A percentile compares a stretch with the other conserved stretches of the same genome.
phyloP scores from a whole-genome alignment of 441 rosid species.

The Erysimum cheiri region DNA sequence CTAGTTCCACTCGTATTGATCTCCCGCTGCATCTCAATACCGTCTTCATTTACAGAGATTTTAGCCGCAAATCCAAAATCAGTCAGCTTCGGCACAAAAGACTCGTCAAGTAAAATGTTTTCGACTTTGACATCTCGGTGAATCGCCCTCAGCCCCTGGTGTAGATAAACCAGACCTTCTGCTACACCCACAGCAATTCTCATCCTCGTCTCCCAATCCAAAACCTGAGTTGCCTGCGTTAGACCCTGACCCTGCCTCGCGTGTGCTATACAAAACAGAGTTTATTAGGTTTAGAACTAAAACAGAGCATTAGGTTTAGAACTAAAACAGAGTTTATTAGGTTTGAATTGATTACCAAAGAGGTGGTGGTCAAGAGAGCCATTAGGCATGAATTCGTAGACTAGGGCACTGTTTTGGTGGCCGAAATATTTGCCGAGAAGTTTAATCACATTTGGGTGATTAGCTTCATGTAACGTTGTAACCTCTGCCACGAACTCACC shows the following conservation, averaged over 20 bases:
- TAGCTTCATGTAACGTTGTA: neutral
- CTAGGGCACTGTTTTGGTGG: neutral
- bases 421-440: neutral
- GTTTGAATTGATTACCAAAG: constrained; percentile 3
- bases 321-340: constrained; percentile 17
- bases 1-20: constrained; percentile 6
- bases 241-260: constrained; percentile 4
- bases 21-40: neutral
- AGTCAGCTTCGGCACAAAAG: constrained; percentile 4
- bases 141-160: neutral
- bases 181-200: constrained; percentile 21
- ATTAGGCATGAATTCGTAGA: constrained; percentile 32
- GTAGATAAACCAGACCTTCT: constrained; percentile 10
- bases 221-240: neutral
- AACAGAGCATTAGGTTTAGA: constrained; percentile 13
- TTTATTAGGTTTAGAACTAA: neutral
- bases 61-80: constrained; percentile 1
- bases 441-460: constrained; percentile 28
- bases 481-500: constrained; percentile 12
- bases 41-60: neutral
- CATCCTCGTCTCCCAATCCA: constrained; percentile 23
- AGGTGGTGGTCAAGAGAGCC: constrained; percentile 31
- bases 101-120: constrained; percentile 11
- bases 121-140: constrained; percentile 21
- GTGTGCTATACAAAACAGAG: neutral